Percentiles rank a stretch among this genome's conserved stretches.
Conservation (phyloP, 495 filamentous ascomycete species). For the Penicillium longicatenatum region DNA sequence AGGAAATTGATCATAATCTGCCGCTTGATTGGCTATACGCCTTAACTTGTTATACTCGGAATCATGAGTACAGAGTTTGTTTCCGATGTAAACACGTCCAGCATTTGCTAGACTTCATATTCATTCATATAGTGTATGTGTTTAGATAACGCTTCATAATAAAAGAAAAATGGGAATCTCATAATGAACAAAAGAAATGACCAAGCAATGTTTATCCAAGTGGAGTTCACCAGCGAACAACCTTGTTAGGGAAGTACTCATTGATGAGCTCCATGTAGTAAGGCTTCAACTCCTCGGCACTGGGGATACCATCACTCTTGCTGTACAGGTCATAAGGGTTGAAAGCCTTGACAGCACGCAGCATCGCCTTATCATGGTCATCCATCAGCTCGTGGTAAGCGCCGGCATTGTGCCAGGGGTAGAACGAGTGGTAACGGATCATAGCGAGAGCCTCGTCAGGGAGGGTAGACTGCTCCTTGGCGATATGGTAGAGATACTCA, state of each 20-base stretch:
- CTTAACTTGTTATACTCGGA: too few species aligned
- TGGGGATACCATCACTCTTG: slow-evolving; percentile 82
- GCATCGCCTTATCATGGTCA: slow-evolving; percentile 74
- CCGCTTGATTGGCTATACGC: too few species aligned
- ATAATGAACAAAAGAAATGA: slow-evolving; percentile 4
- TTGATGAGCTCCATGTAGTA: slow-evolving; percentile 86
- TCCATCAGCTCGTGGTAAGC: slow-evolving; percentile 82
- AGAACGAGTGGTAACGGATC: slow-evolving; percentile 89
- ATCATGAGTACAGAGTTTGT: too few species aligned
- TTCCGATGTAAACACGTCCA: background rate
- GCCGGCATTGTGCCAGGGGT: slow-evolving; percentile 81
- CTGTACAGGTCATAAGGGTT: slow-evolving; percentile 92
- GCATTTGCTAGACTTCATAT: slow-evolving; percentile 1
- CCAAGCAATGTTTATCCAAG: slow-evolving; percentile 9
- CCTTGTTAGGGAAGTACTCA: slow-evolving; percentile 77
- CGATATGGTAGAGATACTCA: slow-evolving; percentile 85
- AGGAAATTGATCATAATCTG: too few species aligned
- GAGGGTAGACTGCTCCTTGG: slow-evolving; percentile 74
- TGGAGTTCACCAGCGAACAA: slow-evolving; percentile 70
- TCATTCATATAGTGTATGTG: slow-evolving; percentile 4
- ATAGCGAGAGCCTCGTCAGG: slow-evolving; percentile 83
- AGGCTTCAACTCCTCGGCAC: slow-evolving; percentile 66
- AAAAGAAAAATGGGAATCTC: slow-evolving; percentile 20
- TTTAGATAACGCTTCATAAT: slow-evolving; percentile 11
- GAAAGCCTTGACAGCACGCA: slow-evolving; percentile 80